These are phyloP conservation scores for Globisporangium abappressorium DNA, from an alignment of 352 stramenopile species.

Conservation along the genomic window DNA sequence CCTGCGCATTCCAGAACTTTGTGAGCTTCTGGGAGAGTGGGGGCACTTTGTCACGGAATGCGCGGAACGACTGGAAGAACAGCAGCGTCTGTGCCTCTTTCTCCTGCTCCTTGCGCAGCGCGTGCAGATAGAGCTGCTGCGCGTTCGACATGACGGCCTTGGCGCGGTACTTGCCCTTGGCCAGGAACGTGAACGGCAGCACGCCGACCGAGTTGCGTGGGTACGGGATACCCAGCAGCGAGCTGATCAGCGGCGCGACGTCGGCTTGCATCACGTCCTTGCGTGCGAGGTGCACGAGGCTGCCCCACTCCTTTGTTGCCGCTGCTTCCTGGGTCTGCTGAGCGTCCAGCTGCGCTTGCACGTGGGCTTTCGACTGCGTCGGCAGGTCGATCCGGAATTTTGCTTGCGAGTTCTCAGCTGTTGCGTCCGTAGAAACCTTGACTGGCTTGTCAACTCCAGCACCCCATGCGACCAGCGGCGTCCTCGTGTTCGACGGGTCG, in stretches of 20 bases:
- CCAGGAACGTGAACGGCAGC: conserved; percentile 67
- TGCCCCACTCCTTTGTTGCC: conserved; percentile 42
- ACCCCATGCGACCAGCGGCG: conserved; percentile 74
- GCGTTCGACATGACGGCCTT: conserved; percentile 72
- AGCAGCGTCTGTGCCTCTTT: conserved; percentile 60
- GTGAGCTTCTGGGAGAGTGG: conserved; percentile 28
- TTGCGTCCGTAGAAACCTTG: not conserved
- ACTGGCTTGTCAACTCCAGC: conserved; percentile 54
- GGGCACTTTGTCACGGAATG: conserved; percentile 44
- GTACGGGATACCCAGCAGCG: conserved; percentile 68
- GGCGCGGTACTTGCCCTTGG: conserved; percentile 57
- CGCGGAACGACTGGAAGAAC: conserved; percentile 51
- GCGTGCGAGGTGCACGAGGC: conserved; percentile 41
- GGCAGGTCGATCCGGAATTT: conserved; percentile 61
- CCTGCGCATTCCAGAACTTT: conserved; percentile 12
- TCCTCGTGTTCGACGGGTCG: conserved; percentile 78
- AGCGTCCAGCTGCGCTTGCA: conserved; percentile 53
- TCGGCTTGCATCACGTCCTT: conserved; percentile 86
- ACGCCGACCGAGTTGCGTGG: conserved; percentile 83
- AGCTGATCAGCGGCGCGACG: conserved; percentile 70
- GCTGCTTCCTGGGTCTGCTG: conserved; percentile 46
- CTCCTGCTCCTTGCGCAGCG: conserved; percentile 59
- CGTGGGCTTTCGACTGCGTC: conserved; percentile 62
- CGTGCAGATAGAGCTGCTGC: conserved; percentile 64
- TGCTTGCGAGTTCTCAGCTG: not conserved